phyloP scores from a whole-genome alignment of 331 rosid genomes.

The Pyracantha coccinea region DNA sequence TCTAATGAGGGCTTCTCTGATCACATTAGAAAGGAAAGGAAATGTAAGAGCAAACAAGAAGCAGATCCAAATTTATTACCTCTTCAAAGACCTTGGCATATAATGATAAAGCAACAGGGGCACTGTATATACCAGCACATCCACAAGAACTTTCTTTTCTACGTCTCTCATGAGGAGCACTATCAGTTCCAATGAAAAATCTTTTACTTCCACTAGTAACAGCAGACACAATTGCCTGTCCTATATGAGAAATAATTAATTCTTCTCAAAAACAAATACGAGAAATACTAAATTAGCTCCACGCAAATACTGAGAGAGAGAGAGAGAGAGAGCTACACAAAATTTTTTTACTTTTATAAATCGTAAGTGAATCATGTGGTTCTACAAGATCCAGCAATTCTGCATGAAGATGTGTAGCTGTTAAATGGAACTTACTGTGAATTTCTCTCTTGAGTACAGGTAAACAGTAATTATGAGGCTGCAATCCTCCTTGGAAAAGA shows the following conservation, averaged over 20 bases:
- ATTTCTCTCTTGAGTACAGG: conserved; percentile 85
- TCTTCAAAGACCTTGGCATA: conserved; percentile 94
- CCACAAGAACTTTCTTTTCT: conserved; percentile 79
- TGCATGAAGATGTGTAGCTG: not conserved
- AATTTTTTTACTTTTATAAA: not conserved
- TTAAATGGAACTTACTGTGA: conserved; percentile 46
- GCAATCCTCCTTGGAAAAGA: conserved; percentile 90
- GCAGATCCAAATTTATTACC: conserved; percentile 30
- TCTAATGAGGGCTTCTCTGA: too few relatives aligned
- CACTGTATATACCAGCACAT: conserved; percentile 86
- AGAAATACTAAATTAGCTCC: conserved; percentile 1
- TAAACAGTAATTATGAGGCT: conserved; percentile 92
- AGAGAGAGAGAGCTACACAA: not conserved
- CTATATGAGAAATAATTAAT: conserved; percentile 25
- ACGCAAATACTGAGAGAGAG: not conserved
- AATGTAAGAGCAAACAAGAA: not conserved
- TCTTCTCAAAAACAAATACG: not conserved
- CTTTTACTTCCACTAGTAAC: conserved; percentile 73
- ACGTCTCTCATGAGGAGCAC: conserved; percentile 87
- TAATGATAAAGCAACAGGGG: conserved; percentile 73
- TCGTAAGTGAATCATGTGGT: not conserved
- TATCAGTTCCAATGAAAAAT: conserved; percentile 91
- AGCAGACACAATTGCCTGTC: conserved; percentile 73
- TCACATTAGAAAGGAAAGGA: not conserved
- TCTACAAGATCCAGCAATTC: not conserved